A percentile compares a stretch with the other conserved stretches of the same genome.
Conservation (phyloP, 2,329 filamentous ascomycete genomes). For the Paecilomyces variotii region DNA sequence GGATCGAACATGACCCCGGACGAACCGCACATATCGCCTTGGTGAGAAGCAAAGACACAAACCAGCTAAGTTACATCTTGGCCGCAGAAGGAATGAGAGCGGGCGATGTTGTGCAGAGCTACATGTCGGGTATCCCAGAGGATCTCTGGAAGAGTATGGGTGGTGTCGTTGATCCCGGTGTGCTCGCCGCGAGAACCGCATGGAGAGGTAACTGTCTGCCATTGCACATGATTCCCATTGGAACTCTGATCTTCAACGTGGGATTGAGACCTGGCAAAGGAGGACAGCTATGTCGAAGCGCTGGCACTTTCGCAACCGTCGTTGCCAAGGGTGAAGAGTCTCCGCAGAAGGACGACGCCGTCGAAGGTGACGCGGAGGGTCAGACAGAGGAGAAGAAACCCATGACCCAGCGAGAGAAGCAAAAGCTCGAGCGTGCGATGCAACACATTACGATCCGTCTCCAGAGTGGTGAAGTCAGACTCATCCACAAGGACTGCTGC, state of each 20-base stretch:
- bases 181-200: conserved; percentile 87
- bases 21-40: conserved; percentile 90
- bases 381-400: conserved; percentile 21
- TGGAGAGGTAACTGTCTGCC: conserved; percentile 93
- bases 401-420: conserved; percentile 28
- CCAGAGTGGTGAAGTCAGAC: conserved; percentile 86
- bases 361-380: conserved; percentile 15
- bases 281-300: conserved; percentile 89
- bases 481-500: conserved; percentile 84
- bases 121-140: conserved; percentile 77
- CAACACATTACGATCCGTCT: conserved; percentile 77
- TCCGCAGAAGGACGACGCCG: conserved; percentile 45
- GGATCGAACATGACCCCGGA: conserved; percentile 93
- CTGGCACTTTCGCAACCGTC: conserved; percentile 83
- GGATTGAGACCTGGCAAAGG: conserved; percentile 63
- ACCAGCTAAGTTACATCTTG: conserved; percentile 79
- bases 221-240: conserved; percentile 89
- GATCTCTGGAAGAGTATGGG: conserved; percentile 88
- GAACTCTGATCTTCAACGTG: conserved; percentile 87
- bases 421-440: conserved; percentile 51
- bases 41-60: conserved; percentile 64
- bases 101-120: conserved; percentile 88
- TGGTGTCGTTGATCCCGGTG: conserved; percentile 85
- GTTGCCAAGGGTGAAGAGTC: conserved; percentile 80
- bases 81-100: conserved; percentile 91